Evolutionary conservation across 2,329 filamentous ascomycete species (phyloP).

Genomic region (Claviceps pazoutovae): DNA sequence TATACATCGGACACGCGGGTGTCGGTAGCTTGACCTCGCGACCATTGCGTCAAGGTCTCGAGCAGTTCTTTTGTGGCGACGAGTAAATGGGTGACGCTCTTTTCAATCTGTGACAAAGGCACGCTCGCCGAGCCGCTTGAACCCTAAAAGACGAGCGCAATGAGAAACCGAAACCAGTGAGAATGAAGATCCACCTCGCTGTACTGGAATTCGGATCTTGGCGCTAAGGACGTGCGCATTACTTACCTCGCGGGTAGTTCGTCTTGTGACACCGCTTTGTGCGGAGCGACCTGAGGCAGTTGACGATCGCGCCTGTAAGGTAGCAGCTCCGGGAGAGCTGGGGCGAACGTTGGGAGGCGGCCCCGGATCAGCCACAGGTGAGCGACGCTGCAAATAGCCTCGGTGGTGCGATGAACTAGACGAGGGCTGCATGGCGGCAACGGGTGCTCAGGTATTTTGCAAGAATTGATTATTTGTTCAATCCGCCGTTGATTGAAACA

Average conservation of each 20-base stretch:
- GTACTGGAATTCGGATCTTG: neutral
- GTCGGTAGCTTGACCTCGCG: slow-evolving; percentile 79
- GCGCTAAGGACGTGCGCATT: slow-evolving; percentile 4
- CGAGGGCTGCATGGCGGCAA: slow-evolving; percentile 31
- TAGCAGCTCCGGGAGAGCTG: slow-evolving; percentile 46
- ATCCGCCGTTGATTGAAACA: neutral
- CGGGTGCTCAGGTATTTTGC: neutral
- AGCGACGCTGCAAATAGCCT: slow-evolving; percentile 41
- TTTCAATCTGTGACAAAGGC: slow-evolving; percentile 89
- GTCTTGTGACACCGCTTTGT: slow-evolving; percentile 20
- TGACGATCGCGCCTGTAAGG: slow-evolving; percentile 46
- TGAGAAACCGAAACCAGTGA: neutral
- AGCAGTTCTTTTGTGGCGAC: slow-evolving; percentile 96
- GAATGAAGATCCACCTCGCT: neutral
- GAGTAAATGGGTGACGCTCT: slow-evolving; percentile 93
- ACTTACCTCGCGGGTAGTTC: slow-evolving; percentile 22
- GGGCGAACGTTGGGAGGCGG: slow-evolving; percentile 43
- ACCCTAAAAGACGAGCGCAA: slow-evolving; percentile 13
- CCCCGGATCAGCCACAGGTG: slow-evolving; percentile 47
- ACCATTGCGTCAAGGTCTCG: slow-evolving; percentile 96
- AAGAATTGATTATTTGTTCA: neutral
- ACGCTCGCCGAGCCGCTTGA: slow-evolving; percentile 49
- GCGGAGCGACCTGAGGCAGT: slow-evolving; percentile 52
- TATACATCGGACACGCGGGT: slow-evolving; percentile 96
- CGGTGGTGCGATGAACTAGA: slow-evolving; percentile 38